phyloP scores from a whole-genome alignment of 352 stramenopile genomes.

The Phytophthora melonis region DNA sequence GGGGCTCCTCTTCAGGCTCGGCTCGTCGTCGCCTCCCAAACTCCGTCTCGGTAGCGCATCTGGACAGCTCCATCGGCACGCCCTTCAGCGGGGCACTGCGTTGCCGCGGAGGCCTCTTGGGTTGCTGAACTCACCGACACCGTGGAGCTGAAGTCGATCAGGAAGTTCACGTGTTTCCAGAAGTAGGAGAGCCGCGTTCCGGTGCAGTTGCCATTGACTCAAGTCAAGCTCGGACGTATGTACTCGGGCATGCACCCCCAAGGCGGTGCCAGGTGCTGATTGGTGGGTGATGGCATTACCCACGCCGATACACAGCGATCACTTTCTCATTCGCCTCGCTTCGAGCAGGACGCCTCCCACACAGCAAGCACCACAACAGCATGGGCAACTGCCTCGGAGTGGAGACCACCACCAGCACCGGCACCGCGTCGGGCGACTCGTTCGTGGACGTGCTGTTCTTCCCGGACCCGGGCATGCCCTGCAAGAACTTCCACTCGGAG shows the following conservation, averaged over 20 bases:
- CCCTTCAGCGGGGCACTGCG: too few relatives aligned
- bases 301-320: background rate
- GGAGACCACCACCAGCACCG: slow-evolving; percentile 15
- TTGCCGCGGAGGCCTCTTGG: too few relatives aligned
- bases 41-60: too few relatives aligned
- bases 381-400: slow-evolving; percentile 76
- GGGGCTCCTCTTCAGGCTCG: too few relatives aligned
- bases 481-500: slow-evolving; percentile 57
- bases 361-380: background rate
- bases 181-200: too few relatives aligned
- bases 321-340: slow-evolving; percentile 26
- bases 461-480: slow-evolving; percentile 68
- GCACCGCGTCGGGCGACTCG: slow-evolving; percentile 45
- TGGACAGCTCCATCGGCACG: too few relatives aligned
- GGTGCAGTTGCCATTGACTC: background rate
- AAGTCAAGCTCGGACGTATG: too few relatives aligned
- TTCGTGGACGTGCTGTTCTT: slow-evolving; percentile 83
- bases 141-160: too few relatives aligned
- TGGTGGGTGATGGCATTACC: slow-evolving; percentile 15
- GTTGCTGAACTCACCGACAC: too few relatives aligned
- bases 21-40: too few relatives aligned
- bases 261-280: slow-evolving; percentile 3
- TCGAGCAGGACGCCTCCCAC: background rate
- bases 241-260: too few relatives aligned
- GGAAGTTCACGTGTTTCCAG: too few relatives aligned